Evolutionary conservation across 2,329 filamentous ascomycete genomes (phyloP), one percentile per base, ranked within the genome.

Genomic region (Trichoderma simmonsii): DNA sequence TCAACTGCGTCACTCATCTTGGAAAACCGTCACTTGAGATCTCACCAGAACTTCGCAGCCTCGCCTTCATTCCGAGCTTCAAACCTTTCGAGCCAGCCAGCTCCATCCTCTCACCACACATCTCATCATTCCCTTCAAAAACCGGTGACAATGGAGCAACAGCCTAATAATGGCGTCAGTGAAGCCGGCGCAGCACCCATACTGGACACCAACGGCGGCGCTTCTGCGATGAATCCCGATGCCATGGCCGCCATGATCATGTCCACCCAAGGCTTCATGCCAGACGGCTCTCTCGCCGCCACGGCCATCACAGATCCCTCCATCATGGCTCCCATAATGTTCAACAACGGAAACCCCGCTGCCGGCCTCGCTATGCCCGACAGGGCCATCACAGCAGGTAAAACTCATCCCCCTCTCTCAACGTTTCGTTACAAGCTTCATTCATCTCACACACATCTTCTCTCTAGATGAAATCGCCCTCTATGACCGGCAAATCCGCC

Each of bases 401-500:
- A 75, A 75, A 75, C 24, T 24, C 28, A 69, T 43, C 7, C 66
- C 66, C 48, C 15, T n/a, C 36, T 11, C 57, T 14, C 18, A 21
- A 1, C 21, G 2, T 24, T 30, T 36, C 43, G 62, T 34, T 43
- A 18, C 26, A 24, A 1, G 15, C 11, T 26, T 4, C 39, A 26
- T 24, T 3, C 39, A 32, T 32, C 54, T 63, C n/a, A 63, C 21
- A 56, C 28, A 62, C 15, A 36, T 7, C 24, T n/a, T 26, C 30
- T 54, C 51, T 30, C 24, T 14, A 93, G 96, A 98, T 82, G 96
- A 99, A 80, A 97, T 98, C 78, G 96, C 95, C 15, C 90, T 98
- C 6, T 99, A 99, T 81, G 96, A 99, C 83, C 91, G 96, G 64
- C 96, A 99, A 81, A 98, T 99, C 78, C 92, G 96, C 69, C 90